A percentile compares a stretch with the other conserved stretches of the same genome.
Conservation (phyloP, 257 asterid genomes). For the Solanum habrochaites region DNA sequence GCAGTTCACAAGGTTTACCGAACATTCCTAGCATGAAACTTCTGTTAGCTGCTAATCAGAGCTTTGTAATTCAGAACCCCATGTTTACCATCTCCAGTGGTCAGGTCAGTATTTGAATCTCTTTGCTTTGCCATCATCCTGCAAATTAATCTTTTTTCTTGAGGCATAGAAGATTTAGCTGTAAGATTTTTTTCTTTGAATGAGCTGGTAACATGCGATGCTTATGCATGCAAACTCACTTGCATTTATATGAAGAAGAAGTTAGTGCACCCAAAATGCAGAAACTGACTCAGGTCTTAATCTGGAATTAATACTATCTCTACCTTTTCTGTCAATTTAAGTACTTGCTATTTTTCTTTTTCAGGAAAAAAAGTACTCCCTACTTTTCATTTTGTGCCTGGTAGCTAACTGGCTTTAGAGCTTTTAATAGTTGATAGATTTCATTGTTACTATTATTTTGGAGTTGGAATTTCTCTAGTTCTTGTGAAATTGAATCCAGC, state of each 20-base stretch:
- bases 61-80: conserved; percentile 49
- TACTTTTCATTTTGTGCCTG: not conserved
- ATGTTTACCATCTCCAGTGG: conserved; percentile 29
- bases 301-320: not conserved
- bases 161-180: not conserved
- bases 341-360: not conserved
- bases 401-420: not conserved
- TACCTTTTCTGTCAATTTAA: not conserved
- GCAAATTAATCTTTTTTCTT: not conserved
- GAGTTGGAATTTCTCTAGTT: not conserved
- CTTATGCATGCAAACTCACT: not conserved
- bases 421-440: not conserved
- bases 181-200: not conserved
- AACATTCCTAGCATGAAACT: conserved; percentile 44
- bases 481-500: not conserved
- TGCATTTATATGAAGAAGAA: not conserved
- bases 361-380: not conserved
- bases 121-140: not conserved
- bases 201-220: not conserved
- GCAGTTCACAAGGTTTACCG: conserved; percentile 40
- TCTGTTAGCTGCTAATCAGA: conserved; percentile 50
- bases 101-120: conserved; percentile 28
- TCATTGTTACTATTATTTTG: not conserved
- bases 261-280: not conserved
- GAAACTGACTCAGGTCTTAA: not conserved